Percentiles rank a stretch among this genome's conserved stretches.
Conservation (phyloP, 495 filamentous ascomycete genomes). For the Mytilinidion resinicola region DNA sequence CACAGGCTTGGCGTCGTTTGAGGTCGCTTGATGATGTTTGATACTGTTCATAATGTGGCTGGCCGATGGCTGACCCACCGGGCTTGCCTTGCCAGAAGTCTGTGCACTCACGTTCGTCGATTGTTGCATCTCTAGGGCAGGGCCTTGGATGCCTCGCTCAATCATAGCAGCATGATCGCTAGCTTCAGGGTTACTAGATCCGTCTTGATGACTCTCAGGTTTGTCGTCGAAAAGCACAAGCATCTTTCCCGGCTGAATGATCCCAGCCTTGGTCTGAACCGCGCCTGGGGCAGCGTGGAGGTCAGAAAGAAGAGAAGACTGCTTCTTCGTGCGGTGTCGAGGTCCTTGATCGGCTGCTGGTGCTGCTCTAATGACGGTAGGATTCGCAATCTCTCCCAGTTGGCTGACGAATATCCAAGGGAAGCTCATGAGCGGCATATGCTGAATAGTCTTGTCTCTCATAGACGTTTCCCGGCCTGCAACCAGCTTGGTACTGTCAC, state of each 20-base stretch:
- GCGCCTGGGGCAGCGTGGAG: background rate
- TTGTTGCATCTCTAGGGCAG: background rate
- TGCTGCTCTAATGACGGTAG: background rate
- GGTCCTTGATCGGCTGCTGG: background rate
- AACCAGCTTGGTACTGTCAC: constrained; percentile 33
- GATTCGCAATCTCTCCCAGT: constrained; percentile 63
- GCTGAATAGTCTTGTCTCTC: constrained; percentile 35
- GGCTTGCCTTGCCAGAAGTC: too few relatives aligned
- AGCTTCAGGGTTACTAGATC: background rate
- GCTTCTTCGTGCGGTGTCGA: constrained; percentile 4
- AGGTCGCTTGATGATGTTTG: too few relatives aligned
- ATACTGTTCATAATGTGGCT: too few relatives aligned
- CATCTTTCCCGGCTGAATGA: constrained; percentile 37
- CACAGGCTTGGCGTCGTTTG: too few relatives aligned
- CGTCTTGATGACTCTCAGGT: background rate
- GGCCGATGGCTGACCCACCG: too few relatives aligned
- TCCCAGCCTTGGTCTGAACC: constrained; percentile 22
- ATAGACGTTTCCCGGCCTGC: constrained; percentile 34
- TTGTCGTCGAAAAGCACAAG: constrained; percentile 34
- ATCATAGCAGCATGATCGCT: background rate
- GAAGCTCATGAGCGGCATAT: constrained; percentile 82
- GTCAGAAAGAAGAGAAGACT: background rate
- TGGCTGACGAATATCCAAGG: constrained; percentile 80
- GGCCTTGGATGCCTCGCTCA: background rate
- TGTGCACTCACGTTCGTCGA: too few relatives aligned